Evolutionary conservation across 2,329 filamentous ascomycete species (phyloP).

Genomic region (Colletotrichum sp.): DNA sequence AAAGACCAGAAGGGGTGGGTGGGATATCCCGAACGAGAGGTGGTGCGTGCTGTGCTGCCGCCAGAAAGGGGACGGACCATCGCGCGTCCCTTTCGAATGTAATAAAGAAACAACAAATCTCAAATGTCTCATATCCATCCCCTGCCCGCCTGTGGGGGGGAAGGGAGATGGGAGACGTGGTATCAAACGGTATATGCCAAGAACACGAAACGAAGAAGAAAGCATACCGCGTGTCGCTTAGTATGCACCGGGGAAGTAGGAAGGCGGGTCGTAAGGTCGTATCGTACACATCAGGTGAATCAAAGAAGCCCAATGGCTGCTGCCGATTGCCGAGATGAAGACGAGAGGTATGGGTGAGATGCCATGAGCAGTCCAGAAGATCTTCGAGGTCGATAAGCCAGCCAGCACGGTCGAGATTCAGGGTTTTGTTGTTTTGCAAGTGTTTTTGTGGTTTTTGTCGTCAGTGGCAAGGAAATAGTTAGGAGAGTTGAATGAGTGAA

Average conservation of each 20-base stretch:
- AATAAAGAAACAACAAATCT: constrained; percentile 1
- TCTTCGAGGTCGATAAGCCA: not conserved
- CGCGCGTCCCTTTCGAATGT: not conserved
- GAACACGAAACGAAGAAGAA: constrained; percentile 19
- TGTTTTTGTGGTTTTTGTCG: constrained; percentile 20
- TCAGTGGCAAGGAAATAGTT: constrained; percentile 32
- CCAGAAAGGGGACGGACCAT: not conserved
- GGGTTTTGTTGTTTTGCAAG: constrained; percentile 7
- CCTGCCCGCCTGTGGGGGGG: not conserved
- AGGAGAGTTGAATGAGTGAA: constrained; percentile 33
- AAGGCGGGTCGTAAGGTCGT: constrained; percentile 16
- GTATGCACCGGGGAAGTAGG: constrained; percentile 22
- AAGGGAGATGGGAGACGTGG: not conserved
- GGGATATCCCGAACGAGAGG: not conserved
- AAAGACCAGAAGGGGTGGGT: not conserved
- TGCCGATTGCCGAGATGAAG: not conserved
- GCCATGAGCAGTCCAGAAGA: not conserved
- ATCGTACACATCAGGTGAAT: constrained; percentile 12
- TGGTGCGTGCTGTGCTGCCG: constrained; percentile 8
- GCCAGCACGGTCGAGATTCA: constrained; percentile 8
- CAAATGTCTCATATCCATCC: not conserved
- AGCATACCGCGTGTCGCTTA: not conserved
- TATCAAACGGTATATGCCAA: constrained; percentile 20
- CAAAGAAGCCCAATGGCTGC: not conserved
- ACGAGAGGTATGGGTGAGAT: not conserved